Base-by-base conservation (phyloP, 2,329 filamentous ascomycete species). In the Pezicula carpinea region DNA sequence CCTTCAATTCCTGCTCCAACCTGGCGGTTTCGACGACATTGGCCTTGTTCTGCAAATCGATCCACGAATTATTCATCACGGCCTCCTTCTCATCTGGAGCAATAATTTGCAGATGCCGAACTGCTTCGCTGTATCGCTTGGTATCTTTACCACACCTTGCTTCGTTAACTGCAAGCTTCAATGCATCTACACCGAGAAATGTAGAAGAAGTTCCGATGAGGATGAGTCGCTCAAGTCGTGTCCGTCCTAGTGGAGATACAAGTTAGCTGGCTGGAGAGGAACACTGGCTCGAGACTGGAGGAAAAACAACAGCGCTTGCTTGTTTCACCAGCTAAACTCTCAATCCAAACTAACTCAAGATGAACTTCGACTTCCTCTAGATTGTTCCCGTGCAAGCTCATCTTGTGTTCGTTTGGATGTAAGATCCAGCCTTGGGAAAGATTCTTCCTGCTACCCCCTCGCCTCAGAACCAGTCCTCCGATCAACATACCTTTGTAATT, bases 1-100 rank as follows among this genome's bases (percentile, higher is more conserved):
- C 85, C 66, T 90, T 91, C 17, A 99, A 74, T 66, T 97, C 89
- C 14, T 78, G 72, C 63, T 96, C 89, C 46, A 97, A 73, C n/a
- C 86, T 80, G 46, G 81, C 74, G 1, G 84, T 84, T 65, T 95
- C 86, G 2, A 72, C 69, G n/a, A 14, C 32, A 38, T 44, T 44
- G n/a, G 14, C 18, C 56, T 80, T 79, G 58, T 91, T 88, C 43
- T 77, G 71, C 52, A 79, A 80, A 18, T 85, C 77, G n/a, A 85
- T 76, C 92, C 92, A 97, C n/a, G 71, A 70, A 18, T 75, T 70
- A 60, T 97, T 90, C 46, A 74, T 72, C 2, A 67, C 62, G 2
- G 85, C 83, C 52, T 91, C 83, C 1, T 81, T 73, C 40, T 93
- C 87, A 36, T 75, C 65, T 0, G 88, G 87, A 6, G 77, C 77